Conservation (phyloP, 2,329 filamentous ascomycete species). For the Aspergillus intermedius region DNA sequence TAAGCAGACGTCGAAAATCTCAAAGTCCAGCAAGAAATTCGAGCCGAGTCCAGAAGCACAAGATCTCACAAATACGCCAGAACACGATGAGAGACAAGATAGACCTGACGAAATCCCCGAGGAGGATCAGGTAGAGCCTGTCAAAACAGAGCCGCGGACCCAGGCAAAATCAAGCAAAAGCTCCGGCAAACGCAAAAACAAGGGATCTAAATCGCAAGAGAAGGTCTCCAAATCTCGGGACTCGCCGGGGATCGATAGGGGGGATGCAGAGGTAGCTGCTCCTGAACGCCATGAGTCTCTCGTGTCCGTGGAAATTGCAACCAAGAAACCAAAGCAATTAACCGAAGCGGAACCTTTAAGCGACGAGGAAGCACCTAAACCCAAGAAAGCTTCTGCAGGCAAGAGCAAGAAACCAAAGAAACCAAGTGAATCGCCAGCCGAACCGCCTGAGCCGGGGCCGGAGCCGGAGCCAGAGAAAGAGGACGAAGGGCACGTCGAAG, state of each 20-base stretch:
- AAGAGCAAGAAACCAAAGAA: slow-evolving; percentile 28
- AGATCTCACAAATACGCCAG: not conserved
- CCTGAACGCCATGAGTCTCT: slow-evolving; percentile 21
- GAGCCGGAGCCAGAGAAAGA: slow-evolving; percentile 4
- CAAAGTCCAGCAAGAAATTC: slow-evolving; percentile 24
- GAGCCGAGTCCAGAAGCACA: slow-evolving; percentile 13
- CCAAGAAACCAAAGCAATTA: slow-evolving; percentile 25
- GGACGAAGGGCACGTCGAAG: slow-evolving; percentile 1
- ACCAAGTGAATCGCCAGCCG: slow-evolving; percentile 6
- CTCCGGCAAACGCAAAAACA: slow-evolving; percentile 16
- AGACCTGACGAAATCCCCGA: slow-evolving; percentile 5
- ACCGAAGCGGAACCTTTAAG: slow-evolving; percentile 20
- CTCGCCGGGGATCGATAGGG: not conserved
- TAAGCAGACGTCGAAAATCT: slow-evolving; percentile 20
- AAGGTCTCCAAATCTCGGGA: slow-evolving; percentile 3
- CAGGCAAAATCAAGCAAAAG: slow-evolving; percentile 15
- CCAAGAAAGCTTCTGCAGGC: slow-evolving; percentile 19
- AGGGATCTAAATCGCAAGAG: slow-evolving; percentile 18
- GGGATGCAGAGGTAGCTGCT: slow-evolving; percentile 1
- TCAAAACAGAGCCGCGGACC: slow-evolving; percentile 2
- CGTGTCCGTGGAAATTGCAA: slow-evolving; percentile 23
- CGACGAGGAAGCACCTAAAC: slow-evolving; percentile 17
- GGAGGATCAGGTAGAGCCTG: not conserved
- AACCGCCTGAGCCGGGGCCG: slow-evolving; percentile 5
- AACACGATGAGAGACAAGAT: slow-evolving; percentile 5